phyloP scores from a whole-genome alignment of 257 asterid species.

The Verbascum thapsus region DNA sequence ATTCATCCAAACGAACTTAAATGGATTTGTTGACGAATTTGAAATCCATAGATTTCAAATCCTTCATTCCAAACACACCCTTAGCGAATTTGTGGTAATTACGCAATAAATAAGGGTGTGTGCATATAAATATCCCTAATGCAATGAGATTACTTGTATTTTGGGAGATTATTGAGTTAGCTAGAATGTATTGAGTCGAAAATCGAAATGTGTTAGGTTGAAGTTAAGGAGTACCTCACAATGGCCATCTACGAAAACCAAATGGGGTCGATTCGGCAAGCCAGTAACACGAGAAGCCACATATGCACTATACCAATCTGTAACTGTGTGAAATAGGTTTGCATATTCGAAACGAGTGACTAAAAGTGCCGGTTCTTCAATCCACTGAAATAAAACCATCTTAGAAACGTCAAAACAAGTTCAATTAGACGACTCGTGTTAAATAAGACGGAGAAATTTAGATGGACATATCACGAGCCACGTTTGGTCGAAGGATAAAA shows the following conservation, averaged over 20 bases:
- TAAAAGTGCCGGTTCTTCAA: slow-evolving; percentile 87
- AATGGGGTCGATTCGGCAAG: slow-evolving; percentile 83
- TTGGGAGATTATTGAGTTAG: no score
- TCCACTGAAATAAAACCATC: slow-evolving; percentile 66
- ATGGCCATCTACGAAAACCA: slow-evolving; percentile 94
- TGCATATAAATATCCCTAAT: no score
- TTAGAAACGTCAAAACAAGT: slow-evolving; percentile 20
- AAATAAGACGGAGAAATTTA: no score
- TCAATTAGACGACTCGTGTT: neutral
- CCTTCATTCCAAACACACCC: no score
- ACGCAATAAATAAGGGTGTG: no score
- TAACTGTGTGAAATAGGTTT: slow-evolving; percentile 88
- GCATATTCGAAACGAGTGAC: slow-evolving; percentile 95
- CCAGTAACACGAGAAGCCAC: slow-evolving; percentile 90
- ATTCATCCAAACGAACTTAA: no score
- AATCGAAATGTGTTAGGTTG: neutral
- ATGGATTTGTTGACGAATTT: no score
- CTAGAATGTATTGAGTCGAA: no score
- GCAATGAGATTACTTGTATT: no score
- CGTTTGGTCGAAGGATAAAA: slow-evolving; percentile 6
- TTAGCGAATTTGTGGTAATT: no score
- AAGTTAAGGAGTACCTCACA: slow-evolving; percentile 64
- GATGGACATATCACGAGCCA: slow-evolving; percentile 9
- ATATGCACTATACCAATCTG: slow-evolving; percentile 97
- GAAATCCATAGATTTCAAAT: no score